Conservation (phyloP, 2,329 filamentous ascomycete genomes). For the Thielaviopsis punctulata region DNA sequence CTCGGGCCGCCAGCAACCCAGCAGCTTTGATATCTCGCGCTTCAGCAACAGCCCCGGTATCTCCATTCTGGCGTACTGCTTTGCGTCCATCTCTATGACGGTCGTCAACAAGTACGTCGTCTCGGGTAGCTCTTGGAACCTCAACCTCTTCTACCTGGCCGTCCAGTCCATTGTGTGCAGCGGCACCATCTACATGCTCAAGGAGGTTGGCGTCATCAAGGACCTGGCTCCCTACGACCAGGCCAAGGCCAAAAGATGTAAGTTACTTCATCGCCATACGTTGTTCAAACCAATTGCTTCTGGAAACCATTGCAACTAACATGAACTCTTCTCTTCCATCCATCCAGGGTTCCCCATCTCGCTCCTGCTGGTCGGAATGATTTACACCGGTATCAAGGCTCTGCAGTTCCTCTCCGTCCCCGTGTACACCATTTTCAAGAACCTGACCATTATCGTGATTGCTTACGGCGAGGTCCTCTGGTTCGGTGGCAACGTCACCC, state of each 20-base stretch:
- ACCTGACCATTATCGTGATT: slow-evolving; percentile 95
- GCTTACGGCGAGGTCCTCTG: slow-evolving; percentile 96
- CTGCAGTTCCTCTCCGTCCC: slow-evolving; percentile 93
- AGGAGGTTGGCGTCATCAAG: slow-evolving; percentile 64
- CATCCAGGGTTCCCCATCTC: slow-evolving; percentile 86
- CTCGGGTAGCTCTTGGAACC: slow-evolving; percentile 77
- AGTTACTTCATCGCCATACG: slow-evolving; percentile 17
- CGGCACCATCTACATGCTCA: slow-evolving; percentile 64
- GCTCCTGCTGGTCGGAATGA: slow-evolving; percentile 92
- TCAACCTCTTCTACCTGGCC: slow-evolving; percentile 88
- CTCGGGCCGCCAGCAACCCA: slow-evolving; percentile 13
- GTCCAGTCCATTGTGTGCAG: slow-evolving; percentile 89
- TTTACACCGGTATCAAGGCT: slow-evolving; percentile 92
- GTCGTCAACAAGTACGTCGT: slow-evolving; percentile 99
- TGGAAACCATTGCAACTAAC: not conserved
- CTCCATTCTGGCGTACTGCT: slow-evolving; percentile 79
- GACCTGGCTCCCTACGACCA: slow-evolving; percentile 67
- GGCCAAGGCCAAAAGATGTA: slow-evolving; percentile 87
- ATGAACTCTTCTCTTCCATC: not conserved
- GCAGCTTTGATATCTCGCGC: slow-evolving; percentile 23
- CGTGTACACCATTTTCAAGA: slow-evolving; percentile 99
- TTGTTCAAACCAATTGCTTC: not conserved
- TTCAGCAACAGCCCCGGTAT: slow-evolving; percentile 60
- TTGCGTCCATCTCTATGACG: slow-evolving; percentile 96
- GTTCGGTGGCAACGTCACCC: slow-evolving; percentile 86